Evolutionary conservation across 2,329 filamentous ascomycete species (phyloP), one percentile per base, ranked within the genome.

Genomic region (Pleoardoris graminearum): DNA sequence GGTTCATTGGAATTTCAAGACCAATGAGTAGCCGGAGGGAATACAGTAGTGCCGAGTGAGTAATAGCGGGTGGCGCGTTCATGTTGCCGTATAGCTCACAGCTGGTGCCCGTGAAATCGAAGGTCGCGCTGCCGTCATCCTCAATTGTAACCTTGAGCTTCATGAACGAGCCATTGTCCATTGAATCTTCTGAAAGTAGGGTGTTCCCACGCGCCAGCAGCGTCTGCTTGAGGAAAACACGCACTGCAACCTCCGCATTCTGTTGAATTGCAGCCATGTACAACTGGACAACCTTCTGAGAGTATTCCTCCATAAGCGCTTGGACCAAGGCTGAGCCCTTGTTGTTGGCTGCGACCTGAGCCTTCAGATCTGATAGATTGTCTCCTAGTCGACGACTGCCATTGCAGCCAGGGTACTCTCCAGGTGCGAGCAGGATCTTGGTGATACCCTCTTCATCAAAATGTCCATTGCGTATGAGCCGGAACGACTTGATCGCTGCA

Each of bases 401-500:
- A 17, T 57, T 63, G 48, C 69, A 73, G 12, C 67, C 67, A 5
- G 64, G 67, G 29, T 67, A 66, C 23, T 59, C 54, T 14, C 55
- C 58, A 2, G 70, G 67, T 6, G 67, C 64, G 7, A 61, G 54
- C 14, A 73, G 48, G 8, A 69, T 53, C 44, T 66, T 60, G 12
- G 57, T 65, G 5, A 75, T 59, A 0, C 57, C 57, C 1, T 58
- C 59, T 50, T 77, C 73, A 37, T 75, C 63, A 44, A 77, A 76
- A 0, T 60, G 36, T 0, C 71, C 74, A 8, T 68, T 55, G 4
- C 58, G 53, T 2, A 76, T 67, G 1, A 76, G 55, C 8, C 54
- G 75, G 51, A 76, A 73, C 0, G 75, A 74, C 44, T 77, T 72
- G 8, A 80, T 77, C 0, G 74, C 73, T 0, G 77, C 77, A 6